phyloP scores from a whole-genome alignment of 768 basidiomycete species.

The Crepidotus variabilis region DNA sequence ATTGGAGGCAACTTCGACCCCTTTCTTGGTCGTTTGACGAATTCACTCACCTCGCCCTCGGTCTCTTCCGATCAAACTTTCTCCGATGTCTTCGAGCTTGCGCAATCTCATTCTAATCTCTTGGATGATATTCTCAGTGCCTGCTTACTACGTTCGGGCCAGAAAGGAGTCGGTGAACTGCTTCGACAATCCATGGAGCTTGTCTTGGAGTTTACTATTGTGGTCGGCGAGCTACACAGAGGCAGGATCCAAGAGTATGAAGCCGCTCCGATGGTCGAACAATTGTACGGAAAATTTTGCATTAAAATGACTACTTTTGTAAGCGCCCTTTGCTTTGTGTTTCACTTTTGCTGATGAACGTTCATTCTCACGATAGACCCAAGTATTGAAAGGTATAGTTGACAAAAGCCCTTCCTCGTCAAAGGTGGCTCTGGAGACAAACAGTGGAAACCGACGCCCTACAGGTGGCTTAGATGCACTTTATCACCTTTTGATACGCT shows the following conservation, averaged over 20 bases:
- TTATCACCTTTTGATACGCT: constrained; percentile 47
- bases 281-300: constrained; percentile 50
- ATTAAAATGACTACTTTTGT: constrained; percentile 58
- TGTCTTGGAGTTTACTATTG: constrained; percentile 62
- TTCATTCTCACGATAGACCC: constrained; percentile 36
- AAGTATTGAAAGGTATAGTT: constrained; percentile 48
- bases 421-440: constrained; percentile 17
- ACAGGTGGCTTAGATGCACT: constrained; percentile 53
- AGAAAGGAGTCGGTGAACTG: constrained; percentile 61
- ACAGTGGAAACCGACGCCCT: constrained; percentile 29
- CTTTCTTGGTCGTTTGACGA: constrained; percentile 46
- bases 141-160: constrained; percentile 67
- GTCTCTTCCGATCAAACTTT: constrained; percentile 26
- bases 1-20: constrained; percentile 74
- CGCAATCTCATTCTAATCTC: constrained; percentile 60
- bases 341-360: neutral
- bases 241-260: constrained; percentile 58
- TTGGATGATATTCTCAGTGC: constrained; percentile 75
- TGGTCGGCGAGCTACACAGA: constrained; percentile 57
- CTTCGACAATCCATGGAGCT: constrained; percentile 60
- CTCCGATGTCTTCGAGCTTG: constrained; percentile 72
- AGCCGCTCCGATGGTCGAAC: constrained; percentile 53
- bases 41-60: neutral
- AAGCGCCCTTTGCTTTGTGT: constrained; percentile 20
- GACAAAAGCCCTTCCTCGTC: constrained; percentile 42